Conservation (phyloP, 768 basidiomycete species). For the Suillus ampliporus region DNA sequence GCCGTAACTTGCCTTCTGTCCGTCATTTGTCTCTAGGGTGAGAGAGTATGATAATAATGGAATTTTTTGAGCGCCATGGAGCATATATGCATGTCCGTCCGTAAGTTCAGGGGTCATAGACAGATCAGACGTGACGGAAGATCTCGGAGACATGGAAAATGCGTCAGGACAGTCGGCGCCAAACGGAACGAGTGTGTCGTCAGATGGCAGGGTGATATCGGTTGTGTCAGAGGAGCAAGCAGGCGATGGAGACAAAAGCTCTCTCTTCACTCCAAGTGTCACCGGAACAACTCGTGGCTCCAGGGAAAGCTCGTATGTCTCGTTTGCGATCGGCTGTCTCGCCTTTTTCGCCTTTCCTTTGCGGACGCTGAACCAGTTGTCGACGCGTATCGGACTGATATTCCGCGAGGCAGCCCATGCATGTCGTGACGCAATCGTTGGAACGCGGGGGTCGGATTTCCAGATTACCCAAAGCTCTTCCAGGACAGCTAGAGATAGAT, state of each 20-base stretch:
- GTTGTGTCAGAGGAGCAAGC: conserved; percentile 9
- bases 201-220: conserved; percentile 21
- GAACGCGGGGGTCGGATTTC: conserved; percentile 33
- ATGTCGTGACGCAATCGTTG: conserved; percentile 32
- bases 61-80: no score
- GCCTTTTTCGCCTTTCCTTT: conserved; percentile 28
- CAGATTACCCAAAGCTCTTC: conserved; percentile 38
- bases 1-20: not conserved
- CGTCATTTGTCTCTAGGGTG: not conserved
- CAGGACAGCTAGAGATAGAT: conserved; percentile 11
- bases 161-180: no score
- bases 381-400: conserved; percentile 24
- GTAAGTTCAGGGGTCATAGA: not conserved
- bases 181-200: conserved; percentile 28
- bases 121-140: not conserved
- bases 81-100: not conserved
- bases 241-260: conserved; percentile 9
- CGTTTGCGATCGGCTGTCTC: conserved; percentile 24
- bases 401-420: conserved; percentile 32
- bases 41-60: not conserved
- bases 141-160: not conserved
- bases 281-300: not conserved
- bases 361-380: conserved; percentile 35
- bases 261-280: conserved; percentile 17
- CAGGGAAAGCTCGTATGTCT: conserved; percentile 28